Evolutionary conservation across 345 rosid genomes (phyloP), one percentile per base, ranked within the genome.

Genomic region (Salix arbutifolia): DNA sequence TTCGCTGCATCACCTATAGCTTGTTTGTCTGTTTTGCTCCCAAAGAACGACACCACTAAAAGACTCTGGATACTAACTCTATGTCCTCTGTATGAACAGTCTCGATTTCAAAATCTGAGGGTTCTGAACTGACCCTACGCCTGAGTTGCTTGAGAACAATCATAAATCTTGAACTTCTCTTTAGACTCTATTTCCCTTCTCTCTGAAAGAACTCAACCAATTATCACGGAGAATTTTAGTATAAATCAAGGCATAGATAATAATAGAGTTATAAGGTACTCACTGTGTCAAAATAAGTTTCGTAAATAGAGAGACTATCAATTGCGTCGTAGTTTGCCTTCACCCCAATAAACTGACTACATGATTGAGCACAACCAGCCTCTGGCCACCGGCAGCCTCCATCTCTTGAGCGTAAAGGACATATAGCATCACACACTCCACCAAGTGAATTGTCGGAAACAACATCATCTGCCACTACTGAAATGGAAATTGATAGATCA

Each of bases 381-480:
- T 93, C 97, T 3, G 99, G 98, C 98, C 99, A 91, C 65, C 86
- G 81, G 79, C 99, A 96, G 40, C 87, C 91, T 81, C 94, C 94
- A 65, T 94, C 93, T 30, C 84, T 84, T 40, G 94, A 60, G 71
- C 90, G 86, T 80, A 89, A 72, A 0, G 96, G 97, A 72, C 99
- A 93, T 81, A 91, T 64, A 62, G 85, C 78, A 82, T 90, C 94
- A 79, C 96, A 90, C 19, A 86, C 86, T 37, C 83, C 79, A 69
- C 80, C 71, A 23, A 80, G 37, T 18, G 86, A 84, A 70, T 78
- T 86, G 74, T 79, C 72, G 4, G 89, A 78, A 79, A 70, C 81
- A 71, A 19, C 77, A 65, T 89, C 85, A 78, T 93, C 96, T 37
- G 84, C 78, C 70, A 74, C 78, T 33, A 90, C 77, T 18, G 93